phyloP scores from a whole-genome alignment of 768 basidiomycete genomes.

The Collybia nuda region DNA sequence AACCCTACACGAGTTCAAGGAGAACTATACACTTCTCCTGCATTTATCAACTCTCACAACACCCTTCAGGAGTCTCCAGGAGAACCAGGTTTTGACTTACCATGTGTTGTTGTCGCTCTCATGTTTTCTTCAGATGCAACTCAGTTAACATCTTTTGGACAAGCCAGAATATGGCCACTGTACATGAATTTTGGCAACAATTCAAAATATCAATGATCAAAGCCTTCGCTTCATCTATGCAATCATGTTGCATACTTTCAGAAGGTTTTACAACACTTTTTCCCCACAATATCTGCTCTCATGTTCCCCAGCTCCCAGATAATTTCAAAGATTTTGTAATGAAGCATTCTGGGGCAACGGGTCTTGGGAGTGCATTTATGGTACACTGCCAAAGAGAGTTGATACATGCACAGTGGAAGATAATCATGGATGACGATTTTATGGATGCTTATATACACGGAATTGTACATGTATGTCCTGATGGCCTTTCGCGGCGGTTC shows the following conservation, averaged over 20 bases:
- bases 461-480: slow-evolving; percentile 6
- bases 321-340: slow-evolving; percentile 16
- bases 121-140: slow-evolving; percentile 30
- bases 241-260: slow-evolving; percentile 9
- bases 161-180: slow-evolving; percentile 20
- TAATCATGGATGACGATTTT: slow-evolving; percentile 3
- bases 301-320: slow-evolving; percentile 13
- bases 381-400: slow-evolving; percentile 4
- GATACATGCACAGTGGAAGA: neutral
- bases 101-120: slow-evolving; percentile 11
- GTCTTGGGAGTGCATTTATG: neutral
- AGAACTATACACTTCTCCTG: slow-evolving; percentile 17
- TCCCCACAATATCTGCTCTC: neutral
- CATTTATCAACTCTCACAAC: slow-evolving; percentile 6
- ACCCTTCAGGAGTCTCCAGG: neutral
- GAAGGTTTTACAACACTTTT: neutral
- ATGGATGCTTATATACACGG: slow-evolving; percentile 19
- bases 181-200: slow-evolving; percentile 21
- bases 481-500: neutral
- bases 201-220: slow-evolving; percentile 18
- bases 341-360: neutral
- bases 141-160: slow-evolving; percentile 25
- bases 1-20: slow-evolving; percentile 6
- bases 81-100: slow-evolving; percentile 11
- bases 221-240: slow-evolving; percentile 5